These are phyloP conservation scores for Pyrenochaeta sp. DNA, from an alignment of 2,329 filamentous ascomycete genomes.

Conservation along the genomic window DNA sequence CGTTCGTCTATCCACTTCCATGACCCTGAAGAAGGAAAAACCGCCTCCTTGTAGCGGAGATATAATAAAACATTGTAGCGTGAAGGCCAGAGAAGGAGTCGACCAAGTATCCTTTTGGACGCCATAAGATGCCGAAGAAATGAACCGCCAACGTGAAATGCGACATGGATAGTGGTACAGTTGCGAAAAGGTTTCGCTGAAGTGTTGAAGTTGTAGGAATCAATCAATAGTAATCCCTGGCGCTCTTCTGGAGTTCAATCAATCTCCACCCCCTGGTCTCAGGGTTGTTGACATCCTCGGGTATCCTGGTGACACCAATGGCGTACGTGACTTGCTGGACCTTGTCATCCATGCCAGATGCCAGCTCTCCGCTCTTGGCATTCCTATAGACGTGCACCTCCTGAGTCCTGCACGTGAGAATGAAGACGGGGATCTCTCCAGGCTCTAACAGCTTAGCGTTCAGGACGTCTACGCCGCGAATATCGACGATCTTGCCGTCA, in stretches of 20 bases:
- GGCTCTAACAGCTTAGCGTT: slow-evolving; percentile 82
- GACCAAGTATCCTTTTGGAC: slow-evolving; percentile 36
- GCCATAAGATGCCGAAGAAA: slow-evolving; percentile 40
- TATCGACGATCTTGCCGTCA: slow-evolving; percentile 93
- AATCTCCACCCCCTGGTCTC: slow-evolving; percentile 97
- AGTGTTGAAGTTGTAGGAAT: slow-evolving; percentile 2
- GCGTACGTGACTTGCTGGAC: slow-evolving; percentile 98
- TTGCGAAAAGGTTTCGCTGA: neutral
- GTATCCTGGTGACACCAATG: slow-evolving; percentile 91
- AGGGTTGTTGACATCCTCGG: slow-evolving; percentile 95
- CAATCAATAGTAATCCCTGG: slow-evolving; percentile 80
- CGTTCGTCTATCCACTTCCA: slow-evolving; percentile 26
- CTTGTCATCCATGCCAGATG: slow-evolving; percentile 98
- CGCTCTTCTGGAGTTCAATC: slow-evolving; percentile 99
- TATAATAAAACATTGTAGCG: slow-evolving; percentile 17
- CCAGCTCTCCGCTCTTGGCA: slow-evolving; percentile 85
- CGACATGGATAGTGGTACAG: slow-evolving; percentile 28
- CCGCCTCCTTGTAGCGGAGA: slow-evolving; percentile 2
- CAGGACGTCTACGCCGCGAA: slow-evolving; percentile 89
- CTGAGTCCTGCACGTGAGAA: slow-evolving; percentile 94
- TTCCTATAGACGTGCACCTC: slow-evolving; percentile 98
- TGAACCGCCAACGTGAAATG: slow-evolving; percentile 24
- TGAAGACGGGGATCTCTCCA: slow-evolving; percentile 92
- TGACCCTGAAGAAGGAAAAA: slow-evolving; percentile 6
- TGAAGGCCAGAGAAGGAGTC: neutral